These are phyloP conservation scores for Auricularia heimuer DNA, from an alignment of 768 basidiomycete genomes.

Conservation along the genomic window DNA sequence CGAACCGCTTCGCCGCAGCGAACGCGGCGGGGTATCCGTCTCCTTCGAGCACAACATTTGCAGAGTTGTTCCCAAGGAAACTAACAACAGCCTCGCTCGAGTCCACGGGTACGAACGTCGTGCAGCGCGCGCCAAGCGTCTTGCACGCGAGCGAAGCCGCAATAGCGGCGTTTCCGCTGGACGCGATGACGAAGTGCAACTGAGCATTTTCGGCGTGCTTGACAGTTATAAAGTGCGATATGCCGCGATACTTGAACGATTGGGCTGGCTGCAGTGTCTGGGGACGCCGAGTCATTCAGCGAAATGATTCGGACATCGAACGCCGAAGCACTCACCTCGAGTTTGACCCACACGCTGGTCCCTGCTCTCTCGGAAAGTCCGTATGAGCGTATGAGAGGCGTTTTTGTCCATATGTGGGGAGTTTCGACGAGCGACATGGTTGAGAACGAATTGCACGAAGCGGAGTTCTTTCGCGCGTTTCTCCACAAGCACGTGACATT, in stretches of 20 bases:
- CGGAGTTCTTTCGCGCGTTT: no score
- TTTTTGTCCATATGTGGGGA: constrained; percentile 42
- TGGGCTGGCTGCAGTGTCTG: constrained; percentile 64
- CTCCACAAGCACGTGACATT: no score
- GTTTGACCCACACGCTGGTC: constrained; percentile 53
- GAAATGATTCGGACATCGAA: neutral
- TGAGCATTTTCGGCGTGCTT: constrained; percentile 39
- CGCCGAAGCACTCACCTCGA: constrained; percentile 40
- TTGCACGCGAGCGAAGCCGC: constrained; percentile 58
- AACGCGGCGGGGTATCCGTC: constrained; percentile 50
- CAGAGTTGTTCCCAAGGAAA: constrained; percentile 42
- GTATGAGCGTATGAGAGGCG: constrained; percentile 53
- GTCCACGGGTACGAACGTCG: constrained; percentile 54
- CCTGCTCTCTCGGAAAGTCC: constrained; percentile 44
- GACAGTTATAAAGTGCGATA: constrained; percentile 51
- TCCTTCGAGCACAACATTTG: constrained; percentile 48
- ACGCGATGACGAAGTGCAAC: constrained; percentile 60
- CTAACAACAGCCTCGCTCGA: constrained; percentile 11
- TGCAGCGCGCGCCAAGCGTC: constrained; percentile 45
- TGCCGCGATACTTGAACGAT: constrained; percentile 70
- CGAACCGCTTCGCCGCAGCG: constrained; percentile 35
- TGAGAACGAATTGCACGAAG: no score
- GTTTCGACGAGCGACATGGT: no score
- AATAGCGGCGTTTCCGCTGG: constrained; percentile 67
- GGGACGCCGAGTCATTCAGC: neutral